A percentile compares a stretch with the other conserved stretches of the same genome.
phyloP scores from a whole-genome alignment of 2,329 filamentous ascomycete species.

The Penicillium sp. region DNA sequence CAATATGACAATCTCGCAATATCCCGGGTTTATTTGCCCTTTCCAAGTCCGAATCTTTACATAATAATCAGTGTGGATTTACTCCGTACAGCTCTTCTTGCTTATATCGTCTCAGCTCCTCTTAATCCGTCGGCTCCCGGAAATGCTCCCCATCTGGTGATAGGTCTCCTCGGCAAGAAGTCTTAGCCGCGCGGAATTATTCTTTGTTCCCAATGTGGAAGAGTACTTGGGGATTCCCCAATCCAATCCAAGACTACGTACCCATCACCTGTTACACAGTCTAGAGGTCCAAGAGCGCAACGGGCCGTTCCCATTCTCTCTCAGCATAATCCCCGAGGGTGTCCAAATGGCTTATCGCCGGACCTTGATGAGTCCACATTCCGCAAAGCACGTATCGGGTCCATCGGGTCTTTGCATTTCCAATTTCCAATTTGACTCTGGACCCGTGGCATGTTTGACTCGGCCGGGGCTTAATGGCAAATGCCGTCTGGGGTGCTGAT shows the following conservation, averaged over 20 bases:
- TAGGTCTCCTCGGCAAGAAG: neutral
- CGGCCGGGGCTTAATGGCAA: neutral
- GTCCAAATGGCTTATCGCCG: neutral
- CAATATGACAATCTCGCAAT: neutral
- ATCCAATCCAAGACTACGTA: too few relatives aligned
- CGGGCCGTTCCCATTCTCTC: slow-evolving; percentile 8
- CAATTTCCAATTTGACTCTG: neutral
- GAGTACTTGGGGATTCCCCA: too few relatives aligned
- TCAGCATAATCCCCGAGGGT: neutral
- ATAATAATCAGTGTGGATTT: neutral
- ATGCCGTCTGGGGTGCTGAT: neutral
- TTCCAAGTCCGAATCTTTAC: neutral
- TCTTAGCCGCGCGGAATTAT: neutral
- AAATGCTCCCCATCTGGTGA: neutral
- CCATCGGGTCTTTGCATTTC: neutral
- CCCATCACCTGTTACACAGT: neutral
- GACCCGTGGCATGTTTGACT: neutral
- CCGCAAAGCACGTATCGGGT: neutral
- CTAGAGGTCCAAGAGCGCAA: neutral
- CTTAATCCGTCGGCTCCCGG: neutral
- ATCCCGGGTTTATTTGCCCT: neutral
- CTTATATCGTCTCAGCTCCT: neutral
- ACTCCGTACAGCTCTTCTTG: too few relatives aligned
- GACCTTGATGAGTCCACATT: neutral
- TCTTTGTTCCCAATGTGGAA: neutral